Percentiles rank a stretch among this genome's conserved stretches.
Conservation (phyloP, 345 rosid genomes). For the Eucalyptus regnans region DNA sequence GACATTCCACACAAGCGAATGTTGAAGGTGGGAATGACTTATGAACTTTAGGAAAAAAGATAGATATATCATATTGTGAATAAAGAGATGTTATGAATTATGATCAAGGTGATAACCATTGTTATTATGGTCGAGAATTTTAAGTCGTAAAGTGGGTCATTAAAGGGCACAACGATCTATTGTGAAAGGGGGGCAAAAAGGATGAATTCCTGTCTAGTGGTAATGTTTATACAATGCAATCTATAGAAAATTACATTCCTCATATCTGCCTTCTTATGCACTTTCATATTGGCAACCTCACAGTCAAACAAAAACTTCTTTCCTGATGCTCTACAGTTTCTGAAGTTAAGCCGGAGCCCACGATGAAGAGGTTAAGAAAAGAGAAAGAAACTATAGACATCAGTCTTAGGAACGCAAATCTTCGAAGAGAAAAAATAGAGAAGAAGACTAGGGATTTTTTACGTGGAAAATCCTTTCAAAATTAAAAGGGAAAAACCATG, state of each 20-base stretch:
- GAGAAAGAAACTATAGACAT: not conserved
- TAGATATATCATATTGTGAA: not conserved
- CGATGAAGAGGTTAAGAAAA: not conserved
- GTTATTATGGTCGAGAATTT: not conserved
- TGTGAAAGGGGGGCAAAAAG: not conserved
- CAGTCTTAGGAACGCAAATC: not conserved
- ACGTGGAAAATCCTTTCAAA: not conserved
- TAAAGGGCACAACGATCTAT: not conserved
- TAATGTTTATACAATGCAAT: not conserved
- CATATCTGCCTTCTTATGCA: not conserved
- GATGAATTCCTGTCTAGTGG: not conserved
- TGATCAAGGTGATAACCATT: not conserved
- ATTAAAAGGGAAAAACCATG: not conserved
- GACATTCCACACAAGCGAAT: conserved; percentile 31
- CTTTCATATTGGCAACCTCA: not conserved
- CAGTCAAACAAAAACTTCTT: not conserved
- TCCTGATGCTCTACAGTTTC: not conserved
- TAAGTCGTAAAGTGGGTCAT: not conserved
- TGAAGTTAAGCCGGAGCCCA: not conserved
- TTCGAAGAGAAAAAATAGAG: not conserved
- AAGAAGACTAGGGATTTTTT: no score
- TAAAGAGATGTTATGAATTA: not conserved
- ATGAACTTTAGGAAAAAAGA: conserved; percentile 11
- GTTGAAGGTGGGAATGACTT: conserved; percentile 57
- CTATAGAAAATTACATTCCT: not conserved